phyloP scores from a whole-genome alignment of 78 protist species.

The Polysphondylium violaceum region DNA sequence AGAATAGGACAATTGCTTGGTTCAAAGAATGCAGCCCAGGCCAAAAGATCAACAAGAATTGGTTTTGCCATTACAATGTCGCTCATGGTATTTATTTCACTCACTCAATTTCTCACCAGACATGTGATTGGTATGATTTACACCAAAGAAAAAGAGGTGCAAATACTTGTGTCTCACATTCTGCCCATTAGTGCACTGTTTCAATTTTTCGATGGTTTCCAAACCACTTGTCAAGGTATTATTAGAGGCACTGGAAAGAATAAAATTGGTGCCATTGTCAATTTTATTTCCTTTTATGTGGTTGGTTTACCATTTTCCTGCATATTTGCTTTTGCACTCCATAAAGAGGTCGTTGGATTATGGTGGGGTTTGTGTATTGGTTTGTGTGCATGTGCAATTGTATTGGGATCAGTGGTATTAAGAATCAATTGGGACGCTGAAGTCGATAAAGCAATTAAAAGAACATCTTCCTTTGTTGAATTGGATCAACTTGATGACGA shows the following conservation, averaged over 20 bases:
- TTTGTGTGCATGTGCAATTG: background rate
- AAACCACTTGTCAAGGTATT: conserved; percentile 67
- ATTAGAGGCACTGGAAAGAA: conserved; percentile 74
- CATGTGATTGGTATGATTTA: conserved; percentile 32
- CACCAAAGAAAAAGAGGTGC: conserved; percentile 25
- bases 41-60: conserved; percentile 31
- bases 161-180: conserved; percentile 6
- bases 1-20: conserved; percentile 71
- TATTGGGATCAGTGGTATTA: conserved; percentile 9
- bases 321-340: conserved; percentile 51
- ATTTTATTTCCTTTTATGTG: conserved; percentile 46
- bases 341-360: conserved; percentile 27
- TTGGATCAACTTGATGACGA: background rate
- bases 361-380: conserved; percentile 73
- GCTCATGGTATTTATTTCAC: conserved; percentile 7
- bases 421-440: conserved; percentile 58
- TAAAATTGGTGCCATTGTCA: conserved; percentile 65
- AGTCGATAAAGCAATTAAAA: conserved; percentile 19
- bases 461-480: background rate
- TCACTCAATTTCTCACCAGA: conserved; percentile 9
- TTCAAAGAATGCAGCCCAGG: conserved; percentile 3
- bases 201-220: conserved; percentile 67
- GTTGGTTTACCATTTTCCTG: conserved; percentile 52
- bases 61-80: conserved; percentile 17
- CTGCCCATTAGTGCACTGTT: conserved; percentile 53